Base-by-base conservation (phyloP, 495 filamentous ascomycete species). In the Recurvomyces mirabilis region DNA sequence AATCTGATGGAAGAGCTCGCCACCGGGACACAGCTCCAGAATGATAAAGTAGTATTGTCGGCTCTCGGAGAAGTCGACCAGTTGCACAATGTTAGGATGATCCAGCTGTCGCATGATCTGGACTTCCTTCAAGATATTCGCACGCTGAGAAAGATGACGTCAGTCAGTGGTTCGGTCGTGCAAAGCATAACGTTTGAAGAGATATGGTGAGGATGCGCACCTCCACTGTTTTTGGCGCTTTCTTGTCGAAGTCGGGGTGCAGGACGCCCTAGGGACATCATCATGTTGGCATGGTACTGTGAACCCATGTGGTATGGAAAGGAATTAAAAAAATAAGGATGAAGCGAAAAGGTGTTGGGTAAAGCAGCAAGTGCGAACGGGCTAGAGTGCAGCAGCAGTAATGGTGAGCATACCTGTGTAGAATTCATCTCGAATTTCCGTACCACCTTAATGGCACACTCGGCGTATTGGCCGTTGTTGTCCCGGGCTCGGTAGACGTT, bases 381-480 rank as follows among this genome's bases (percentile, higher is more conserved):
- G 53, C 29, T 26, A 34, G 67, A 62, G 49, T 38, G 22, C 44
- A 61, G 33, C n/a, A n/a, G n/a, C n/a, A n/a, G n/a, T n/a, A n/a
- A n/a, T n/a, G n/a, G 46, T 20, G 14, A 23, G 77, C 84, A 71
- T 75, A 98, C 91, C 87, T 98, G 91, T 68, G 75, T 86, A 38
- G 79, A 84, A 61, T 94, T 96, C 83, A 98, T 94, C 67, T 98
- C 93, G 58, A 83, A 98, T 65, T 98, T 98, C 44, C 91, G 80
- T 42, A 98, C 91, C 18, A 98, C 91, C 60, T 98, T 98, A 73
- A 98, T 96, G 33, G 91, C 91, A 13, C 91, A 87, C 56, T 98
- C 83, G 31, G 75, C 79, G 30, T 72, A 71, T 40, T 80, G 67
- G 17, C 79, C 78, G 4, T 65, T 68, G 24, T 67, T 70, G 62